phyloP scores from a whole-genome alignment of 1,284 basidiomycete species.

The Sporisorium scitamineum region DNA sequence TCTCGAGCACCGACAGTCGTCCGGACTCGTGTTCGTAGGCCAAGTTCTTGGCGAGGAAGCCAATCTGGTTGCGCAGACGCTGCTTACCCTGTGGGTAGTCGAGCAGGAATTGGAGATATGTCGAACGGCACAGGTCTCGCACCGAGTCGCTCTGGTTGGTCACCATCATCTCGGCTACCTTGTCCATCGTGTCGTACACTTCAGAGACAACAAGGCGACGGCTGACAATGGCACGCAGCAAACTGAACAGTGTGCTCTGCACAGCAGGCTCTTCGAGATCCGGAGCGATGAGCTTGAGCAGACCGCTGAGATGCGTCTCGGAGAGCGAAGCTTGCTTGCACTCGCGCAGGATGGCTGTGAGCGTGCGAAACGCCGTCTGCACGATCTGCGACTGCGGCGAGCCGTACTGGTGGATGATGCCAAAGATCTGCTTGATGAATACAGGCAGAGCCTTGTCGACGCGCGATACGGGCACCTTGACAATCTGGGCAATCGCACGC shows the following conservation, averaged over 20 bases:
- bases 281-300: slow-evolving; percentile 86
- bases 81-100: slow-evolving; percentile 98
- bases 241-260: slow-evolving; percentile 86
- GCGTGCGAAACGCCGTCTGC: slow-evolving; percentile 87
- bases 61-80: slow-evolving; percentile 86
- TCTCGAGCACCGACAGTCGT: slow-evolving; percentile 89
- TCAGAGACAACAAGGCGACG: slow-evolving; percentile 94
- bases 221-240: slow-evolving; percentile 90
- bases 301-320: slow-evolving; percentile 87
- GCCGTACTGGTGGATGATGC: slow-evolving; percentile 85
- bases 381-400: slow-evolving; percentile 86
- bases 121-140: slow-evolving; percentile 88
- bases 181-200: slow-evolving; percentile 97
- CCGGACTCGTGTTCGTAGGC: slow-evolving; percentile 92
- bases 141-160: slow-evolving; percentile 91
- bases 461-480: slow-evolving; percentile 84
- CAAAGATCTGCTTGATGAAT: slow-evolving; percentile 86
- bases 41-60: slow-evolving; percentile 92
- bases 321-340: slow-evolving; percentile 77
- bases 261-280: slow-evolving; percentile 91
- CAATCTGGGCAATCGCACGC: slow-evolving; percentile 83
- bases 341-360: slow-evolving; percentile 84
- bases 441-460: slow-evolving; percentile 84
- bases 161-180: slow-evolving; percentile 92
- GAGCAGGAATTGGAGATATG: slow-evolving; percentile 92